Base-by-base conservation (phyloP, 371 early-diverging fungal species). In the Cokeromyces recurvatus region DNA sequence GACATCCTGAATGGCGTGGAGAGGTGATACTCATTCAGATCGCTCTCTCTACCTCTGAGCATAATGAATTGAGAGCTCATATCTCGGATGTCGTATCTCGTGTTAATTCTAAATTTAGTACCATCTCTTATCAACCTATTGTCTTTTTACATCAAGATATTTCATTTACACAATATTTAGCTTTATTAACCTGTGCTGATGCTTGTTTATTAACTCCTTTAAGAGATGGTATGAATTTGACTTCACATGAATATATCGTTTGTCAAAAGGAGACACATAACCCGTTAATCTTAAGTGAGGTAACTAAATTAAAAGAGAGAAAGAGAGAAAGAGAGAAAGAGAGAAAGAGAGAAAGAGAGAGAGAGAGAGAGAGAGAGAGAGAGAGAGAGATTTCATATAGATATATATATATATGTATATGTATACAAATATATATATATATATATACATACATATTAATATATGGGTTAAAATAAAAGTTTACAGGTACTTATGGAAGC, bases 191-290 rank as follows among this genome's bases (percentile, higher is more conserved):
- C 15, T 81, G 87, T 19, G 94, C 95, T 6, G 97, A 98, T 66
- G 83, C 90, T 4, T 89, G 94, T 54, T 62, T 96, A 1, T 90
- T 98, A 50, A 97, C 97, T 2, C 84, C 90, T 4, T 66, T 98
- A 15, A 83, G 95, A 34, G 98, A 97, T 63, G 98, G 99, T 22
- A 96, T 97, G 98, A 98, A 98, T 66, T 74, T 95, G 9, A 94
- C 94, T 2, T 92, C 94, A 3, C 92, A 95, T 58, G 99, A 98
- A 68, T 97, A 89, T 57, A 83, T 97, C 43, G 90, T 89, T 9
- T 95, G 95, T 63, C 95, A 95, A 55, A 78, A 82, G 32, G 83
- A 82, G 19, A 87, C 82, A 38, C 77, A 86, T 47, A 90, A 90
- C 22, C 92, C 94, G 4, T 73, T 98, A 36, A 82, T 97, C 25